Conservation (phyloP, 2,329 filamentous ascomycete species). For the Aspergillus terreus region DNA sequence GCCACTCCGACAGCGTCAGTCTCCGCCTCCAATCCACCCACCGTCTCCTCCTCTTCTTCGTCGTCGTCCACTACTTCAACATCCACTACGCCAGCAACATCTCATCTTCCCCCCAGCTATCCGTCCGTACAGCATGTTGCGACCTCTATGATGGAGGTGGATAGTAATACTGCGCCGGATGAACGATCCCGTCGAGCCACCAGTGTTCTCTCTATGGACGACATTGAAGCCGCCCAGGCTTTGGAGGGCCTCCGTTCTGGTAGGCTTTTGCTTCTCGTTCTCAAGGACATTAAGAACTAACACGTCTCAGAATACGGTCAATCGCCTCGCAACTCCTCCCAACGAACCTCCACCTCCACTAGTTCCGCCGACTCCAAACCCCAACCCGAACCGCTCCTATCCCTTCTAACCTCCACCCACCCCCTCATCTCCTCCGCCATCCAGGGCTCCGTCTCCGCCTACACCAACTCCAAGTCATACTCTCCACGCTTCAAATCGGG, state of each 20-base stretch:
- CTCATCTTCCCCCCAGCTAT: constrained; percentile 12
- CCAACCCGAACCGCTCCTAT: constrained; percentile 74
- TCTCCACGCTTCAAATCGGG: constrained; percentile 85
- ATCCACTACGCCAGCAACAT: constrained; percentile 6
- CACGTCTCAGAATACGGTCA: constrained; percentile 58
- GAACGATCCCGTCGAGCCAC: constrained; percentile 42
- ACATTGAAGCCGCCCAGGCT: constrained; percentile 65
- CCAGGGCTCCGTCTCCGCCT: constrained; percentile 77
- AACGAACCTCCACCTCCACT: constrained; percentile 29
- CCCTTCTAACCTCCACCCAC: constrained; percentile 82
- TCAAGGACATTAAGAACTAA: background rate
- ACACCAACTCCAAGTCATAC: constrained; percentile 83
- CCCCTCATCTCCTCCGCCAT: constrained; percentile 82
- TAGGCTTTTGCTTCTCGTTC: constrained; percentile 36
- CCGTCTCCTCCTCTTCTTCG: background rate
- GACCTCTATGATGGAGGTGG: constrained; percentile 37
- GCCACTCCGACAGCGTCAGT: constrained; percentile 2
- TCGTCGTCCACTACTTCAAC: constrained; percentile 10
- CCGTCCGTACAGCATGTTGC: constrained; percentile 23
- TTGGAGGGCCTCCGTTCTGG: constrained; percentile 70
- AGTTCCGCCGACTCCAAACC: constrained; percentile 38
- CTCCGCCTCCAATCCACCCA: background rate
- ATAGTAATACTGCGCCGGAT: constrained; percentile 30
- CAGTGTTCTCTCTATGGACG: constrained; percentile 48
- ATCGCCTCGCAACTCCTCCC: constrained; percentile 52